Base-by-base conservation (phyloP, 1,284 basidiomycete genomes). In the Leccinum pallidistipes region DNA sequence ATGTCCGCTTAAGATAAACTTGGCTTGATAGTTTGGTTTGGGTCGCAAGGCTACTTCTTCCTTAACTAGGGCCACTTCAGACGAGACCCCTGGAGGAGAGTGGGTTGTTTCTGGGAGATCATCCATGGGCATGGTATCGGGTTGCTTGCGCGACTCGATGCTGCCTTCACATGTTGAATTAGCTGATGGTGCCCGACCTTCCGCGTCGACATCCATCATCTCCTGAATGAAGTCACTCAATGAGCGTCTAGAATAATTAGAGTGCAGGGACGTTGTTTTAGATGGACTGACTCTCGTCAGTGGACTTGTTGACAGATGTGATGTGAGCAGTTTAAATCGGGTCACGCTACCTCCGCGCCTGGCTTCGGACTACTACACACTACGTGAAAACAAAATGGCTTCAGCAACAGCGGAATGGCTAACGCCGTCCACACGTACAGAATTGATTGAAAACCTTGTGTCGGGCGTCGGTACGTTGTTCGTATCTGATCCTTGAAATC, bases 391-490 rank as follows among this genome's bases (percentile, higher is more conserved):
- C 32, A 34, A 51, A 47, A 75, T 76, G 69, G 57, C 72, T 56
- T 66, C 68, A 59, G 73, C 84, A 69, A 82, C 85, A 62, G 74
- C 85, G 31, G 80, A 82, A 64, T 92, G 90, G 90, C 77, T 84
- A 53, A 79, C 81, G 43, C 94, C 94, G 50, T 76, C 86, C 18
- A 90, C 87, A 59, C 83, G 94, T 55, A 88, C 92, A 66, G 89
- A 92, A 65, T 82, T 91, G 67, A 95, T 97, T 65, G 92, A 96
- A 72, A 90, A 92, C 69, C 85, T 97, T 36, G 94, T 97, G 51
- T 93, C 92, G 56, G 94, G 94, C 61, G 94, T 97, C 64, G 94
- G 94, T 93, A 66, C 69, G 92, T 79, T 16, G 38, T 60, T 51
- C 57, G 29, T 21, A 40, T 31, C 32, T 32, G 24, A 56, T 55